phyloP scores from a whole-genome alignment of 2,329 filamentous ascomycete species.

The Aspergillus caelatus region DNA sequence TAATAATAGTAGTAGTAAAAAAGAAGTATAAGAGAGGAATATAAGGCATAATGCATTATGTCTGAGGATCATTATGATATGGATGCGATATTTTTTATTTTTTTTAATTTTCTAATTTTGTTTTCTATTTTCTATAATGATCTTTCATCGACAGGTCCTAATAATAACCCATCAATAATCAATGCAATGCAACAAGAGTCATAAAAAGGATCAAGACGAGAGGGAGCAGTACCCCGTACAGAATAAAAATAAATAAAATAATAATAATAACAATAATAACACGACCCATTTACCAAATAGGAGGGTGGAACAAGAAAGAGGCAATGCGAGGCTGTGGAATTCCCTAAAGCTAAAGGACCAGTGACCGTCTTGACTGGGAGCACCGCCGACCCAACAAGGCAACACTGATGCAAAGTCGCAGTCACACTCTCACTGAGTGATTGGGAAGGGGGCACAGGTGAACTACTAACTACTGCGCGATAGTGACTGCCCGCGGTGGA shows the following conservation, averaged over 20 bases:
- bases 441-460: not conserved
- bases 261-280: not conserved
- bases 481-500: not conserved
- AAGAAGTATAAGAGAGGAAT: not conserved
- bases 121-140: not conserved
- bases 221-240: not conserved
- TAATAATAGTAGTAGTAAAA: not conserved
- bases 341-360: constrained; percentile 1
- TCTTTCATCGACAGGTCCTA: not conserved
- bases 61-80: not conserved
- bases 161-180: constrained; percentile 5
- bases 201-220: not conserved
- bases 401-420: constrained; percentile 16
- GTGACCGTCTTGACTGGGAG: constrained; percentile 4
- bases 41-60: not conserved
- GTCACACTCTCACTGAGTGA: constrained; percentile 12
- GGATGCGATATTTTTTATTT: not conserved
- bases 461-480: not conserved
- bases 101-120: not conserved
- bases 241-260: not conserved
- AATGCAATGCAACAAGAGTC: not conserved
- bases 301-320: constrained; percentile 1
- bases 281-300: constrained; percentile 2
- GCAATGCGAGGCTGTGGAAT: constrained; percentile 5
- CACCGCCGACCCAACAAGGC: constrained; percentile 1